These are phyloP conservation scores for Trichoderma sp. DNA, from an alignment of 2,329 filamentous ascomycete species.

Conservation along the genomic window DNA sequence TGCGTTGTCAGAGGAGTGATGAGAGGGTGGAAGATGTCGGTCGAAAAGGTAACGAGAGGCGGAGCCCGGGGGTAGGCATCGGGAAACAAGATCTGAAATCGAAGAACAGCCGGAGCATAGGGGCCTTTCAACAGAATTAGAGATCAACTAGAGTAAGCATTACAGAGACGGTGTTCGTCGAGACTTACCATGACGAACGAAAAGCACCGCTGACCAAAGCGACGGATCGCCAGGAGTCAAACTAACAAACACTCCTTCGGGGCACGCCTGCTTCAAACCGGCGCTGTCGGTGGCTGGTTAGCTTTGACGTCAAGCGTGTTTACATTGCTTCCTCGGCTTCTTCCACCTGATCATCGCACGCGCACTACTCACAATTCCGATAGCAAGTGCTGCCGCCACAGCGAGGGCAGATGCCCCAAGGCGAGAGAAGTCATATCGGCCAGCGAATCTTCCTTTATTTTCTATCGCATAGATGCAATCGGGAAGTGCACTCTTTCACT, in stretches of 20 bases:
- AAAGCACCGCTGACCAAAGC: conserved; percentile 87
- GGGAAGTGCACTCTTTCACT: background rate
- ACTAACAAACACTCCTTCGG: conserved; percentile 82
- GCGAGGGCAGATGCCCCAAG: conserved; percentile 48
- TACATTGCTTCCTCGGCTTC: background rate
- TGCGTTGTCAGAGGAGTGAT: conserved; percentile 93
- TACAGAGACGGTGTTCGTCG: background rate
- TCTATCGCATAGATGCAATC: conserved; percentile 8
- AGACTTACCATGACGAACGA: conserved; percentile 74
- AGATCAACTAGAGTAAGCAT: background rate
- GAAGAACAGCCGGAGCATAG: conserved; percentile 80
- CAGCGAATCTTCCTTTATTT: background rate
- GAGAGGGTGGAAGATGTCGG: conserved; percentile 92
- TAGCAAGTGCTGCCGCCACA: conserved; percentile 73
- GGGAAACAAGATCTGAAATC: conserved; percentile 88
- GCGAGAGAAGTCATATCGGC: conserved; percentile 43
- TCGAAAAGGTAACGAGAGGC: conserved; percentile 82
- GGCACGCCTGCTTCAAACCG: conserved; percentile 76
- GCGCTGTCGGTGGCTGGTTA: conserved; percentile 51
- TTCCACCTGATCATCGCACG: background rate
- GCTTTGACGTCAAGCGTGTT: conserved; percentile 14
- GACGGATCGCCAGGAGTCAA: conserved; percentile 77
- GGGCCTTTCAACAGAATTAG: conserved; percentile 59
- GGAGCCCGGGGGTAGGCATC: conserved; percentile 74
- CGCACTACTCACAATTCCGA: conserved; percentile 69